These are phyloP conservation scores for Grosmannia serpens DNA, from an alignment of 2,329 filamentous ascomycete genomes.

Conservation along the genomic window DNA sequence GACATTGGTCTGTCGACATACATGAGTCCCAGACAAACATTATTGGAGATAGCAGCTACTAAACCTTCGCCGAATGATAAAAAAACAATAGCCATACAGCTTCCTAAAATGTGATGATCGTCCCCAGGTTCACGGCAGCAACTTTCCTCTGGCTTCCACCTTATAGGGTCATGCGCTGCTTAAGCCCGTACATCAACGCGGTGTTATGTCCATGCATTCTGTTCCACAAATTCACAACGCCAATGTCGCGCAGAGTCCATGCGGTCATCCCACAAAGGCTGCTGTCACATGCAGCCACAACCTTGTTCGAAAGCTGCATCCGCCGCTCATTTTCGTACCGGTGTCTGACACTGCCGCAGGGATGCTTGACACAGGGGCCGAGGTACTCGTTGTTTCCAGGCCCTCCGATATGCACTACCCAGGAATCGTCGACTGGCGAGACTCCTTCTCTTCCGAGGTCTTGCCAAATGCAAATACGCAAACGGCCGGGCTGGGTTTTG, in stretches of 20 bases:
- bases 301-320: background rate
- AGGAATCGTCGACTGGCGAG: background rate
- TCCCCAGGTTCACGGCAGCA: too few relatives aligned
- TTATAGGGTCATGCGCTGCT: background rate
- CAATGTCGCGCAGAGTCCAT: background rate
- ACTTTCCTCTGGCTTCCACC: too few relatives aligned
- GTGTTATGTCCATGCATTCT: background rate
- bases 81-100: too few relatives aligned
- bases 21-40: too few relatives aligned
- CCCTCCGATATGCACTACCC: background rate
- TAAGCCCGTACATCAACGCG: background rate
- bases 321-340: slow-evolving; percentile 1
- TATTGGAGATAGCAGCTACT: too few relatives aligned
- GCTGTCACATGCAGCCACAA: background rate
- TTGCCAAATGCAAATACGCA: slow-evolving; percentile 1
- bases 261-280: background rate
- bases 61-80: too few relatives aligned
- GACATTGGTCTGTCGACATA: too few relatives aligned
- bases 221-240: background rate
- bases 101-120: background rate
- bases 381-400: slow-evolving; percentile 1
- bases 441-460: background rate
- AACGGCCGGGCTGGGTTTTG: background rate
- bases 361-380: background rate
- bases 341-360: background rate